phyloP scores from a whole-genome alignment of 192 early-diverging fungal species.

The Dispira simplex region DNA sequence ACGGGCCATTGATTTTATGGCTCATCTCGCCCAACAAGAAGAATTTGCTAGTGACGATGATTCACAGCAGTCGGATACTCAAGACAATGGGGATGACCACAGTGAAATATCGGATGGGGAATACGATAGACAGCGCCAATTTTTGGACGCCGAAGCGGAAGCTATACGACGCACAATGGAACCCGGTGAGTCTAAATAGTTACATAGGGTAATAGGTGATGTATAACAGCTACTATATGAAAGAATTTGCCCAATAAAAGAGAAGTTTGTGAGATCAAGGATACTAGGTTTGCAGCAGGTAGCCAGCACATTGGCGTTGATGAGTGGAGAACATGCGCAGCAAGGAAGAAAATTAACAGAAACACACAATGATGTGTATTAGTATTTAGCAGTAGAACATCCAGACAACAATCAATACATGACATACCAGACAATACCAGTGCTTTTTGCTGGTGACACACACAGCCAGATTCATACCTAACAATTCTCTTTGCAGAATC shows the following conservation, averaged over 20 bases:
- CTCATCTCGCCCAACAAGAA: neutral
- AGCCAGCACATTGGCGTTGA: too few relatives aligned
- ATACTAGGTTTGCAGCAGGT: too few relatives aligned
- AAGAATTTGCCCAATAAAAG: neutral
- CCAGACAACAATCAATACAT: too few relatives aligned
- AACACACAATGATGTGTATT: too few relatives aligned
- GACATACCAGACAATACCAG: too few relatives aligned
- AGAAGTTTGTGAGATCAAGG: too few relatives aligned
- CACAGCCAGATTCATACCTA: too few relatives aligned
- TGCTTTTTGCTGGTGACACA: too few relatives aligned
- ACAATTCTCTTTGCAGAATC: too few relatives aligned
- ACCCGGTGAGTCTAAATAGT: neutral
- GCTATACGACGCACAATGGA: slow-evolving; percentile 1
- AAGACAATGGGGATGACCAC: neutral
- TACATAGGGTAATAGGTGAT: neutral
- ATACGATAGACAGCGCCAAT: neutral
- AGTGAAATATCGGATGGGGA: neutral
- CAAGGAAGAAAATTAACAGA: too few relatives aligned
- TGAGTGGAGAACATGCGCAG: too few relatives aligned
- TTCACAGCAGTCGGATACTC: neutral
- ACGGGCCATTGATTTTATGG: neutral
- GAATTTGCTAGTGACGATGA: neutral
- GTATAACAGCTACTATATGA: neutral
- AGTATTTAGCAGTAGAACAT: too few relatives aligned
- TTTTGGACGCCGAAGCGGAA: neutral